Percentiles rank a stretch among this genome's conserved stretches.
Evolutionary conservation across 169 alveolate species (phyloP).

Genomic region (Babesia divergens): DNA sequence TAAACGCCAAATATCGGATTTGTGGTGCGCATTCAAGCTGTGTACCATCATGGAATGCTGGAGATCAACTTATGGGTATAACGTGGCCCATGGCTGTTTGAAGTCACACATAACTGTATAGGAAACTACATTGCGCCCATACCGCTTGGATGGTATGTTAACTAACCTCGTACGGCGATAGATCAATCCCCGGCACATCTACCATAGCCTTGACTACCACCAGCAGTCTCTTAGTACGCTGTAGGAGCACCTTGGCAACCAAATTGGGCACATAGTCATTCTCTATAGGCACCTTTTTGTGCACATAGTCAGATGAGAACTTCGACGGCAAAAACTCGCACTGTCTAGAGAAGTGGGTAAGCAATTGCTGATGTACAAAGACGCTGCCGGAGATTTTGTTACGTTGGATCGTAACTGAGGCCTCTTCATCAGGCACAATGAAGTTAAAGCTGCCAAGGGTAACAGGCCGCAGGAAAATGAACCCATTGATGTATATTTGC

Average conservation of each 20-base stretch:
- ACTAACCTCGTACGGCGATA: slow-evolving; percentile 60
- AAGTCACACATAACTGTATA: neutral
- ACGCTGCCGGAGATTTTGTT: slow-evolving; percentile 16
- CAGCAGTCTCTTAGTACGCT: slow-evolving; percentile 67
- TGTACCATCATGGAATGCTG: neutral
- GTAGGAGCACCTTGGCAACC: slow-evolving; percentile 33
- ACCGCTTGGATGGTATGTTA: neutral
- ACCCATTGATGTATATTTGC: slow-evolving; percentile 47
- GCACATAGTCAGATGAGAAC: slow-evolving; percentile 9
- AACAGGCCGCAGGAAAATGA: slow-evolving; percentile 27
- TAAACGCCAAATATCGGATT: neutral
- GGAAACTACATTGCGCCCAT: neutral
- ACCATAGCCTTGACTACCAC: slow-evolving; percentile 74
- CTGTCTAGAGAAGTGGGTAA: slow-evolving; percentile 13
- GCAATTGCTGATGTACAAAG: slow-evolving; percentile 34
- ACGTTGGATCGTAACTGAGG: slow-evolving; percentile 23
- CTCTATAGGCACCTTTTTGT: slow-evolving; percentile 21
- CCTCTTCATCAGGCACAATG: neutral
- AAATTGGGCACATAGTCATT: slow-evolving; percentile 52
- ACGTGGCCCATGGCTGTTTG: neutral
- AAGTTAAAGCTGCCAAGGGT: slow-evolving; percentile 14
- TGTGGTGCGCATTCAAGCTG: neutral
- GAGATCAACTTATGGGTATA: neutral
- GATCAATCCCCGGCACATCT: slow-evolving; percentile 66
- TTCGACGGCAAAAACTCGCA: slow-evolving; percentile 58